Base-by-base conservation (phyloP, 2,329 filamentous ascomycete species). In the Thermothelomyces thermophilus region DNA sequence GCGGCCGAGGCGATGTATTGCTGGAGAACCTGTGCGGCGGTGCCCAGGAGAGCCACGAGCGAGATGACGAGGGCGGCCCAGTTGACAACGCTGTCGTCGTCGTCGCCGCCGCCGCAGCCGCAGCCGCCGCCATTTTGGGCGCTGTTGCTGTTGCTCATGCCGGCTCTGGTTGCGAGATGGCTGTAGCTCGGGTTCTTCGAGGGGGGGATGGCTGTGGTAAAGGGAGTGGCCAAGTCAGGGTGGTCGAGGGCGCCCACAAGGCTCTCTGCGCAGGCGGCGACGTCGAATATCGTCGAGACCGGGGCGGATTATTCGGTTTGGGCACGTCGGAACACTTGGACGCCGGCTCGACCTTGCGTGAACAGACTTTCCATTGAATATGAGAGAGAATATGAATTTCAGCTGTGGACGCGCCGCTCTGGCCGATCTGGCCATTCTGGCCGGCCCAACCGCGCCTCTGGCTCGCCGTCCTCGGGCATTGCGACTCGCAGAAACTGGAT, bases 1-100 rank as follows among this genome's bases (percentile, higher is more conserved):
- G 68, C 67, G 0, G 74, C 73, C 9, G 74, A 75, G 0, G 73
- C 68, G 19, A 69, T 69, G 61, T 76, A 76, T 52, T 77, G 74
- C 53, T 76, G 74, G 26, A 73, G 58, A 9, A 75, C 71, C 55
- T 77, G 74, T 54, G 74, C 64, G 10, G 70, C 58, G 1, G 73
- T 72, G 1, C 71, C 71, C 8, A 66, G 42, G 3, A 77, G 60
- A 14, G 74, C 74, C 6, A 77, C 63, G 7, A 75, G 58, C 5
- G 74, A 76, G 34, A 77, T 63, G 30, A 73, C 60, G 26, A 77
- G 65, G 36, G 74, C 74, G 19, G 70, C 70, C 19, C 66, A 54
- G 52, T 72, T 71, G 37, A 75, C 64, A 10, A 64, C 56, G 26
- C 59, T 52, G 17, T 59, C 50, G n/a, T 55, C 42, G n/a, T 57